Evolutionary conservation across 1,284 basidiomycete species (phyloP), one percentile per base, ranked within the genome.

Genomic region (Ustilago lituana): DNA sequence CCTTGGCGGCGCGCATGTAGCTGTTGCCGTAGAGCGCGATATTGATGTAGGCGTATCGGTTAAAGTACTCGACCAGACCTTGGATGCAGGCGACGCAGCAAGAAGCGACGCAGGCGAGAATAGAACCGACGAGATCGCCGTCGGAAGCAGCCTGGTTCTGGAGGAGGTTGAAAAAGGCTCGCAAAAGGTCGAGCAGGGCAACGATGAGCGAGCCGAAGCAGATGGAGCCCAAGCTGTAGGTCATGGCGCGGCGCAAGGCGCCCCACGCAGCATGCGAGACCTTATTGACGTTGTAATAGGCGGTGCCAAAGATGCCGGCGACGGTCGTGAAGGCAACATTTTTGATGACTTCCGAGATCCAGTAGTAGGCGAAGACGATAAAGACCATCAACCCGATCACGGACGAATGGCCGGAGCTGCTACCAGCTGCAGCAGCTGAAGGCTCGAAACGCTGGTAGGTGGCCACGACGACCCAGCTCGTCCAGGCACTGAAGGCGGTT

Each of bases 141-240:
- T 92, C 87, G 0, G 85, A 85, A 26, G 86, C 86, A n/a, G 91
- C 89, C 64, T 88, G 89, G 76, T 89, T 87, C 70, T 88, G 85
- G 12, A 88, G 83, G 19, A 87, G 83, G 51, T 88, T 87, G 44
- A 94, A 79, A 36, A 92, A 77, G 56, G 92, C 85, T 40, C 88
- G 85, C 39, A 94, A 72, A 5, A 93, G 79, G 74, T 95, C 93
- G 41, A 95, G 85, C 26, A 95, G 80, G 0, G 93, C 92, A 39
- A 95, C 92, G 64, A 95, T 91, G 74, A 95, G 84, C 2, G 90
- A 91, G 5, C 93, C 93, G 77, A 94, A 93, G 5, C 91, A 91
- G 74, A 95, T 93, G 0, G 91, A 92, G 6, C 92, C 93, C 26
- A 96, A 86, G 1, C 91, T 93, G 50, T 90, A 84, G 0, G 92